Conservation (phyloP, 2,329 filamentous ascomycete species). For the Trichoderma koningii region DNA sequence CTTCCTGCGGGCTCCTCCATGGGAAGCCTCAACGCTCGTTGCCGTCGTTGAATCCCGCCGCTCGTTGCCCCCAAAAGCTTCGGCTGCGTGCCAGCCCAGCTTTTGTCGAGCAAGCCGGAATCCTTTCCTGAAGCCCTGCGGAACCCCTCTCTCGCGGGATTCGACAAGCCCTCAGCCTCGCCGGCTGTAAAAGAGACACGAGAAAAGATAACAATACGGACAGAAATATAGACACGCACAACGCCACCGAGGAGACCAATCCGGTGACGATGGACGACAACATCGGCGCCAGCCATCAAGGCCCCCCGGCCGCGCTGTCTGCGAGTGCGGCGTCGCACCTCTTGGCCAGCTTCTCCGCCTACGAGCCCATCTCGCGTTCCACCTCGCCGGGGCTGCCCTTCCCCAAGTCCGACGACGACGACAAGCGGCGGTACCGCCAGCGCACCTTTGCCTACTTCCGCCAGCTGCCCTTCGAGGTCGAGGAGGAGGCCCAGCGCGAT, state of each 20-base stretch:
- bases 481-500: conserved; percentile 76
- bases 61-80: conserved; percentile 22
- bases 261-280: conserved; percentile 43
- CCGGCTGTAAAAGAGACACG: neutral
- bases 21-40: conserved; percentile 22
- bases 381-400: conserved; percentile 75
- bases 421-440: conserved; percentile 71
- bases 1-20: conserved; percentile 22
- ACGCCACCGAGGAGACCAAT: neutral
- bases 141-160: conserved; percentile 13
- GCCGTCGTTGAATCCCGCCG: conserved; percentile 17
- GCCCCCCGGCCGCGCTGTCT: conserved; percentile 37
- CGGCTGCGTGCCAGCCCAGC: neutral
- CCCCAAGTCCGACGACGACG: conserved; percentile 51
- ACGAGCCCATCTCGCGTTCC: conserved; percentile 77
- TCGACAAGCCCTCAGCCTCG: conserved; percentile 21
- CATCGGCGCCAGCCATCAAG: conserved; percentile 40
- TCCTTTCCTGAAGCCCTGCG: conserved; percentile 11
- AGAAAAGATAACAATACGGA: neutral
- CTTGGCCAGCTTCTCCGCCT: conserved; percentile 46
- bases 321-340: conserved; percentile 40
- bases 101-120: neutral
- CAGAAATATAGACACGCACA: neutral
- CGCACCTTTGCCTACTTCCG: conserved; percentile 92
- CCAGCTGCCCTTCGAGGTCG: conserved; percentile 85